Base-by-base conservation (phyloP, 2,329 filamentous ascomycete genomes). In the Bipolaris bicolor region DNA sequence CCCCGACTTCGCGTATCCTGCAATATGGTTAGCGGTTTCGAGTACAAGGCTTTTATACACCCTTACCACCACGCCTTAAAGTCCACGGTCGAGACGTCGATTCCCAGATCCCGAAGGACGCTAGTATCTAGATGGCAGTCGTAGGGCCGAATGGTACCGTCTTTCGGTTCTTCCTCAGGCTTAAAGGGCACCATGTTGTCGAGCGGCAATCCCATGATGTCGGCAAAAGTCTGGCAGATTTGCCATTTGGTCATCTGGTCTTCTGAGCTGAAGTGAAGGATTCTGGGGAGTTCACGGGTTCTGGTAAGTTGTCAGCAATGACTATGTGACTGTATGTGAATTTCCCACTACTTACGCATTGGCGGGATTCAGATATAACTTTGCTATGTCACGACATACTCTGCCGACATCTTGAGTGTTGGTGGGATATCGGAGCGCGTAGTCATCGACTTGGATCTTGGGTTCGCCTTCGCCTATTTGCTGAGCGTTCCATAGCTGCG, bases 191-290 rank as follows among this genome's bases (percentile, higher is more conserved):
- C 82, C 75, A 97, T 88, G 7, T 84, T 84, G 45, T 86, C 84
- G 18, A 89, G 81, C 10, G 89, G 83, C 53, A 96, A 73, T 0
- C 89, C 91, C 83, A 96, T 87, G 57, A 96, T 91, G 57, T 92
- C 87, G 3, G 87, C 89, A 70, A 97, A 88, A 9, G 84, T 79
- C 77, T 91, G 80, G 74, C 90, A 93, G 54, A 97, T 96, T 75
- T 94, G 88, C 75, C 93, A 96, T 79, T 97, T 97, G 0, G 92
- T 97, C 81, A 88, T 90, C 63, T 83, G 85, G 66, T 96, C 90
- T 76, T 97, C 91, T 44, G 91, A 92, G 3, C 89, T 91, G 78
- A 96, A 96, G 52, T 97, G 92, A 16, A 97, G 81, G 41, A 92
- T 84, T 26, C 72, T 79, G 0, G 92, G 92, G 37, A 96, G 78